Evolutionary conservation across 2,329 filamentous ascomycete species (phyloP).

Genomic region (Bipolaris victoriae): DNA sequence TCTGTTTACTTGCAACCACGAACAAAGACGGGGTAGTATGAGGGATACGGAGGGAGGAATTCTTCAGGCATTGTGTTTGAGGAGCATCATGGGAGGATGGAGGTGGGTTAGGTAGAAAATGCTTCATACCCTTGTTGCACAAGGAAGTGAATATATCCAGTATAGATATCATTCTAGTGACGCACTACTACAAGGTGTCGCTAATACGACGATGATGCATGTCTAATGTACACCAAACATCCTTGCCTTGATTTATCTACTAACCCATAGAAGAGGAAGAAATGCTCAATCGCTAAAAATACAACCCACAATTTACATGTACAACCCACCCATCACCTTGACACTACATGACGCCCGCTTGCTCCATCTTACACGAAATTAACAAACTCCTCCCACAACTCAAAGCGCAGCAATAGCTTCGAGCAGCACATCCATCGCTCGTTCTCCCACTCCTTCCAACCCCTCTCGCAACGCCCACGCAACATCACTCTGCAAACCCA

Average conservation of each 20-base stretch:
- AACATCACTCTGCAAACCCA: constrained; percentile 88
- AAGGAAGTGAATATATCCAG: no score
- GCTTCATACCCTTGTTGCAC: no score
- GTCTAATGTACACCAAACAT: not conserved
- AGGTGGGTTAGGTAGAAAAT: no score
- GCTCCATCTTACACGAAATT: not conserved
- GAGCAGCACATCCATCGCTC: constrained; percentile 62
- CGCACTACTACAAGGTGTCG: no score
- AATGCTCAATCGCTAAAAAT: not conserved
- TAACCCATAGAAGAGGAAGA: not conserved
- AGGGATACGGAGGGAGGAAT: no score
- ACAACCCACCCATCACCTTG: not conserved
- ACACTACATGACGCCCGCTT: not conserved
- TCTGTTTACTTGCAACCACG: no score
- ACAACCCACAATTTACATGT: constrained; percentile 1
- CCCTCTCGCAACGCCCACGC: constrained; percentile 73
- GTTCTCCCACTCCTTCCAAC: constrained; percentile 53
- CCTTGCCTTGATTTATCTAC: not conserved
- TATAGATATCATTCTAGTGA: no score
- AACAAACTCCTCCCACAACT: not conserved
- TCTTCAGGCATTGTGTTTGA: no score
- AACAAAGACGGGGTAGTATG: no score
- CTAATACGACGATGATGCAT: no score
- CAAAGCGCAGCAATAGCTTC: constrained; percentile 63
- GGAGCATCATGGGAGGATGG: no score